Conservation (phyloP, 2,329 filamentous ascomycete species). For the Cercospora nicotianae region DNA sequence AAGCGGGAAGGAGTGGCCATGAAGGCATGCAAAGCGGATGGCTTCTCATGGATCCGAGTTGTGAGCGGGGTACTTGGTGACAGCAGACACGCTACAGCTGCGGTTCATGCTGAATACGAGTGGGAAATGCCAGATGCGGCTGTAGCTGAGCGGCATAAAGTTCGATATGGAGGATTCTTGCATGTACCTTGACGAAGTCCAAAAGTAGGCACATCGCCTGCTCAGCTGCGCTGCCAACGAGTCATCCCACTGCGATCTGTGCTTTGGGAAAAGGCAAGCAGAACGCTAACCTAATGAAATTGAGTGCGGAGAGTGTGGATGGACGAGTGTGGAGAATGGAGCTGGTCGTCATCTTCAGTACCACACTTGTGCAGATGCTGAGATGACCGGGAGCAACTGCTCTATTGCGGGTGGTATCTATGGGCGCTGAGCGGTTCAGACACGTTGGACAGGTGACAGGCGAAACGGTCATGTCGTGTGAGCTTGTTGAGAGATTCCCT, state of each 20-base stretch:
- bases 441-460: not conserved
- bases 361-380: not conserved
- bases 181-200: conserved; percentile 17
- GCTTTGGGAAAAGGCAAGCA: not conserved
- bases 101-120: conserved; percentile 20
- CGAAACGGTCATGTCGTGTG: not conserved
- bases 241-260: not conserved
- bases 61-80: conserved; percentile 5
- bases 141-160: conserved; percentile 9
- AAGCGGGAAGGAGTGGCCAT: not conserved
- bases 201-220: not conserved
- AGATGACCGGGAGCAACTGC: not conserved
- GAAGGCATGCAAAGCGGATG: not conserved
- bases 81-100: conserved; percentile 14
- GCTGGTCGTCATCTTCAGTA: not conserved
- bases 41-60: not conserved
- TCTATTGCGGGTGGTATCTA: not conserved
- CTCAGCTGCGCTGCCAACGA: conserved; percentile 11
- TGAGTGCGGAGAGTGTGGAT: not conserved
- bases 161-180: conserved; percentile 9
- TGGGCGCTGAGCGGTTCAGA: not conserved
- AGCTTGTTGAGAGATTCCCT: not conserved
- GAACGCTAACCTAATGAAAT: not conserved
- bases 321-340: not conserved
- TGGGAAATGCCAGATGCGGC: conserved; percentile 11